A percentile compares a stretch with the other conserved stretches of the same genome.
These are phyloP conservation scores for Ottelia alismoides DNA, from an alignment of 106 monocot genomes.

Conservation along the genomic window DNA sequence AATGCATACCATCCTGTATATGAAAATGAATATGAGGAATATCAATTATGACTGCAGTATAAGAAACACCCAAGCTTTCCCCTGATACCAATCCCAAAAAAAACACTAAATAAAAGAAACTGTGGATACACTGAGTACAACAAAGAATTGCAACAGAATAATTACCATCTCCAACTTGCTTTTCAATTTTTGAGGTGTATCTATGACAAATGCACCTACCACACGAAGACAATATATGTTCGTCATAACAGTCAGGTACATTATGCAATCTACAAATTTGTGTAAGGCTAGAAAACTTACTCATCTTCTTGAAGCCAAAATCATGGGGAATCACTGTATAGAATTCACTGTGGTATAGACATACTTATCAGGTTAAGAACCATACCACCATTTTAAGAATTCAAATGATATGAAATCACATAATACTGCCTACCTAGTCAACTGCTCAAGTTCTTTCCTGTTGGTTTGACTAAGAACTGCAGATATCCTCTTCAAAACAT, in stretches of 20 bases:
- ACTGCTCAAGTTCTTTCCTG: constrained; percentile 51
- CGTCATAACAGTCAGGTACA: background rate
- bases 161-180: constrained; percentile 82
- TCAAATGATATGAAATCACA: background rate
- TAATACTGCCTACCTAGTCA: constrained; percentile 49
- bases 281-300: constrained; percentile 38
- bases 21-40: no score
- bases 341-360: constrained; percentile 56
- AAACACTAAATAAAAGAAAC: no score
- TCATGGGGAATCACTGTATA: constrained; percentile 88
- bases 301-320: constrained; percentile 83
- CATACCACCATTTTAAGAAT: background rate
- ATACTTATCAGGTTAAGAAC: background rate
- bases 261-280: no score
- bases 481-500: constrained; percentile 67
- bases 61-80: no score
- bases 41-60: no score
- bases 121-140: no score
- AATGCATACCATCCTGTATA: no score
- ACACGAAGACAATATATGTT: background rate
- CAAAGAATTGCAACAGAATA: constrained; percentile 2
- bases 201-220: constrained; percentile 79
- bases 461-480: constrained; percentile 36
- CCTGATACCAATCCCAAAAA: no score
- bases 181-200: constrained; percentile 74